Percentiles rank a stretch among this genome's conserved stretches.
Conservation (phyloP, 2,329 filamentous ascomycete species). For the Lachnellula cervina region DNA sequence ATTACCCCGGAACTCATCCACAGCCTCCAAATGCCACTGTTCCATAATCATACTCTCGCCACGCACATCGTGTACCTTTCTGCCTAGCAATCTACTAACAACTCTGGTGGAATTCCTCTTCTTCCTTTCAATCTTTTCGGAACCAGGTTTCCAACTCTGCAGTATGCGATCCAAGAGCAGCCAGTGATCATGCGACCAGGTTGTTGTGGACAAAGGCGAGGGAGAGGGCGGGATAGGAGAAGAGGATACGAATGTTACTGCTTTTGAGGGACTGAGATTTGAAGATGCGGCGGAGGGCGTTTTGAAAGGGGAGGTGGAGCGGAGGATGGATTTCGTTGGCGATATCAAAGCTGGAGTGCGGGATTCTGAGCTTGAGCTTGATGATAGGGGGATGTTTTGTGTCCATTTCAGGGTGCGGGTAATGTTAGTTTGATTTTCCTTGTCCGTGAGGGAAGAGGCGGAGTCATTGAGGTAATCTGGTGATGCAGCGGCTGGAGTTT, state of each 20-base stretch:
- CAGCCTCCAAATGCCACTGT: slow-evolving; percentile 33
- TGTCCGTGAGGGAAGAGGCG: slow-evolving; percentile 6
- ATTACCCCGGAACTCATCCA: slow-evolving; percentile 29
- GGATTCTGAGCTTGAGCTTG: slow-evolving; percentile 6
- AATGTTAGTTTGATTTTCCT: slow-evolving; percentile 14
- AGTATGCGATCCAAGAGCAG: slow-evolving; percentile 26
- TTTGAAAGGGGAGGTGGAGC: slow-evolving; percentile 23
- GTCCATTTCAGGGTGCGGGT: slow-evolving; percentile 25
- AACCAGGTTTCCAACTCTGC: slow-evolving; percentile 25
- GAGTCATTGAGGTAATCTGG: slow-evolving; percentile 5
- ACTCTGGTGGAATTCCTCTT: slow-evolving; percentile 28
- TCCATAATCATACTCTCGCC: slow-evolving; percentile 17
- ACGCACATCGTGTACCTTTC: slow-evolving; percentile 14
- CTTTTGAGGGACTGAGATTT: slow-evolving; percentile 23
- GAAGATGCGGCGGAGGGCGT: slow-evolving; percentile 8
- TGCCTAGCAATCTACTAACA: slow-evolving; percentile 28
- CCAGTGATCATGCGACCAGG: slow-evolving; percentile 31
- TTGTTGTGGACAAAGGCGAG: slow-evolving; percentile 20
- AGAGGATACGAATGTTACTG: slow-evolving; percentile 30
- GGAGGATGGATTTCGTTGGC: slow-evolving; percentile 30
- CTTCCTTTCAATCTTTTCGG: slow-evolving; percentile 4
- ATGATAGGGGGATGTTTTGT: slow-evolving; percentile 12
- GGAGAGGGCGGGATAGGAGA: slow-evolving; percentile 26
- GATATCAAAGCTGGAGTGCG: slow-evolving; percentile 10
- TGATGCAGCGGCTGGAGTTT: neutral